A percentile compares a stretch with the other conserved stretches of the same genome.
phyloP scores from a whole-genome alignment of 371 early-diverging fungal species.

The Lichtheimia hyalospora region DNA sequence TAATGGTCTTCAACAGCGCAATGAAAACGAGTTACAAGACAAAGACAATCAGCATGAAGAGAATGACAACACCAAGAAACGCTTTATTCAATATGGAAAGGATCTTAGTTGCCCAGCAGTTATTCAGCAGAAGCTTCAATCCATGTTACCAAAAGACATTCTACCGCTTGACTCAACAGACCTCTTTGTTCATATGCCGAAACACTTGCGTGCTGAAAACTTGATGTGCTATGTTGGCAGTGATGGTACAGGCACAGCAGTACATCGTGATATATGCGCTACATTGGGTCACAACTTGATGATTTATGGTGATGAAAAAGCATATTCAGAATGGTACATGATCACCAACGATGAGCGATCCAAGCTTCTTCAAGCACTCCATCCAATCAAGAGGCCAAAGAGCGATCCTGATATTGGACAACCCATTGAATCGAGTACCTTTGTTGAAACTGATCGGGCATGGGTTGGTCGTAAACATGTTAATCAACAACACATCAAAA shows the following conservation, averaged over 20 bases:
- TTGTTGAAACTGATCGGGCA: constrained; percentile 40
- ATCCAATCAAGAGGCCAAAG: too few relatives aligned
- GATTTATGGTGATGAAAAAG: constrained; percentile 18
- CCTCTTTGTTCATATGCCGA: constrained; percentile 24
- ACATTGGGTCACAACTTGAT: constrained; percentile 45
- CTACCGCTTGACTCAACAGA: constrained; percentile 25
- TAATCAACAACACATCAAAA: constrained; percentile 6
- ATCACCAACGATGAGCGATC: constrained; percentile 19
- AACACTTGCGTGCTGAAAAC: constrained; percentile 25
- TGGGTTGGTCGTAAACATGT: constrained; percentile 17
- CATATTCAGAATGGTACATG: constrained; percentile 34
- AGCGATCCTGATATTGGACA: too few relatives aligned
- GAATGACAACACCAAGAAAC: background rate
- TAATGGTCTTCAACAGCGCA: too few relatives aligned
- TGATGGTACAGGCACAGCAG: constrained; percentile 28
- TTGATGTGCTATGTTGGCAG: constrained; percentile 43
- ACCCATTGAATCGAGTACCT: constrained; percentile 26
- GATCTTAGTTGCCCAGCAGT: constrained; percentile 24
- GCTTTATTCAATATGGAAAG: constrained; percentile 24
- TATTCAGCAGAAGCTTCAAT: constrained; percentile 12
- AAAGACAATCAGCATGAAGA: background rate
- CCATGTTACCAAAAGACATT: constrained; percentile 24
- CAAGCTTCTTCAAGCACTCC: constrained; percentile 7
- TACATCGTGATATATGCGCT: constrained; percentile 38
- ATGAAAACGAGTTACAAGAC: too few relatives aligned